Evolutionary conservation across 1,284 basidiomycete genomes (phyloP).

Genomic region (Mycena sp.): DNA sequence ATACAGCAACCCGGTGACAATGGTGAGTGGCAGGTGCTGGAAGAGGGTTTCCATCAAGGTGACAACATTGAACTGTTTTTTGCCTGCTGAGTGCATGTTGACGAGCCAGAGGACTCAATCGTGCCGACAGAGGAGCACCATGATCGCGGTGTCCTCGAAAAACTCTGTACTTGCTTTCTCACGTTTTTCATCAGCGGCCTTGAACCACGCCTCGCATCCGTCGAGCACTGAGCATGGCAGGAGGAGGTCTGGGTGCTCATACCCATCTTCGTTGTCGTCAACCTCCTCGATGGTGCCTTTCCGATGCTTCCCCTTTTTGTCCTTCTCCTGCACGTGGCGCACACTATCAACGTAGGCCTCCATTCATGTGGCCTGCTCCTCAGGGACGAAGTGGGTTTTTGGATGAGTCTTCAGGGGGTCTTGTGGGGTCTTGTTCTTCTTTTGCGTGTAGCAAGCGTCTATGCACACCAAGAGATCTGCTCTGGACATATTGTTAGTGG

Average conservation of each 20-base stretch:
- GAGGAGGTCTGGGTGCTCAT: not conserved
- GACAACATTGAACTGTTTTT: conserved; percentile 40
- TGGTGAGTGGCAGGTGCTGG: conserved; percentile 23
- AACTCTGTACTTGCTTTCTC: conserved; percentile 41
- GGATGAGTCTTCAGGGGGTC: conserved; percentile 6
- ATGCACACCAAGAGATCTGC: conserved; percentile 3
- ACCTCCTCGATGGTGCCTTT: not conserved
- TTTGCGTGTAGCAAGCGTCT: conserved; percentile 24
- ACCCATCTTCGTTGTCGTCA: not conserved
- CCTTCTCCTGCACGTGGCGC: not conserved
- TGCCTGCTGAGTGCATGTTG: conserved; percentile 44
- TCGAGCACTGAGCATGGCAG: not conserved
- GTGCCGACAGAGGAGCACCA: conserved; percentile 45
- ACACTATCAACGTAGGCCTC: conserved; percentile 1
- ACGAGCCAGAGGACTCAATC: conserved; percentile 40
- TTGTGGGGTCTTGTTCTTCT: conserved; percentile 14
- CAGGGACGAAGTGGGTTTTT: conserved; percentile 13
- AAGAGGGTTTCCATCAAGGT: conserved; percentile 30
- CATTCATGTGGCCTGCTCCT: not conserved
- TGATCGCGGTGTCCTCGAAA: conserved; percentile 43
- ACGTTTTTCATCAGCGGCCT: conserved; percentile 43
- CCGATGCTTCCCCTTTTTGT: not conserved
- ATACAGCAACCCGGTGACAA: conserved; percentile 32
- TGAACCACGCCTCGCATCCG: conserved; percentile 43
- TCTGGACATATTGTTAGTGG: not conserved